Evolutionary conservation across 352 stramenopile genomes (phyloP), one percentile per base, ranked within the genome.

Genomic region (Phytophthora syringae): DNA sequence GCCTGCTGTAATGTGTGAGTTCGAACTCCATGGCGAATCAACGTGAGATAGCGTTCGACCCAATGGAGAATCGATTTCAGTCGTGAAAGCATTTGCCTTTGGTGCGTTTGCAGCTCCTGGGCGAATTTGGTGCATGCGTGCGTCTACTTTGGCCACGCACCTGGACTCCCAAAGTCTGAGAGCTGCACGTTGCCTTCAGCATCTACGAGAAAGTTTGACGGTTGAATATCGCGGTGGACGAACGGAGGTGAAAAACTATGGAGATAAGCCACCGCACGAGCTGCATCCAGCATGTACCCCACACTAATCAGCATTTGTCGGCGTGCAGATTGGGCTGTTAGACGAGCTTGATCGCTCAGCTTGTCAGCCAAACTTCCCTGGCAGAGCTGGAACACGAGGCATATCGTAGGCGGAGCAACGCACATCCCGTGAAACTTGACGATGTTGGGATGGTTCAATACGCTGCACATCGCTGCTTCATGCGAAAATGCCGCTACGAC

Each of bases 161-260:
- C 72, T 64, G 0, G 74, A 81, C 16, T 70, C 64, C 74, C 77
- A 49, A 85, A 82, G 45, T 83, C 67, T 3, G 72, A 77, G 15
- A 81, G 44, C 30, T 81, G 75, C 4, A 82, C 64, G 18, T 67
- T 72, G 51, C 65, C 66, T 7, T 67, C 56, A 15, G 52, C 58
- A 28, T 86, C 76, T 7, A 88, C 60, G 2, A 84, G 48, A 27
- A 80, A 84, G 30, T 80, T 88, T 20, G 49, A 64, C n/a, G 74
- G 73, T 20, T 81, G 67, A 32, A 86, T 76, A 30, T 79, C 74
- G n/a, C 77, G 60, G 34, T 88, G 79, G 10, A 85, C 43, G 44
- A 84, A 74, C 11, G 76, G 57, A 43, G 74, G 76, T 16, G 60
- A 73, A 42, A 86, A 86, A 10, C 70, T 79, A 49, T 88, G 79